Evolutionary conservation across 179 eudicot species (phyloP).

Genomic region (Beta corolliflora): DNA sequence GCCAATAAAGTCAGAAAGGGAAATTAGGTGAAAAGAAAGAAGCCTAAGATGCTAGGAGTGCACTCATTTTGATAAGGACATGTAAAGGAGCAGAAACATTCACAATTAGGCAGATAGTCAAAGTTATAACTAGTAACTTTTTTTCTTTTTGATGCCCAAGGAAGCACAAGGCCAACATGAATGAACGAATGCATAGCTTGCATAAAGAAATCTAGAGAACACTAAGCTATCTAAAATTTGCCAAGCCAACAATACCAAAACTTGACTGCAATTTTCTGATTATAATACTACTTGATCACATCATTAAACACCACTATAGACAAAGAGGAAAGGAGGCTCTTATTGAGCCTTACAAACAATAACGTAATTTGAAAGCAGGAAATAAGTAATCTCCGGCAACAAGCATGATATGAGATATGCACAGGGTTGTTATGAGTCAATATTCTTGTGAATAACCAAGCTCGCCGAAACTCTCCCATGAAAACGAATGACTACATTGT

Average conservation of each 20-base stretch:
- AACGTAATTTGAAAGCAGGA: neutral
- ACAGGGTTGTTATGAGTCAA: neutral
- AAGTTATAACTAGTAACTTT: neutral
- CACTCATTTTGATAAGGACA: neutral
- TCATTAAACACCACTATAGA: neutral
- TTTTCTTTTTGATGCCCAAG: neutral
- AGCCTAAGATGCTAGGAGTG: neutral
- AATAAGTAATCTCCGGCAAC: neutral
- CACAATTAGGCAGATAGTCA: neutral
- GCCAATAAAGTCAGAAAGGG: neutral
- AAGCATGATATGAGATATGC: neutral
- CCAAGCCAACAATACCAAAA: neutral
- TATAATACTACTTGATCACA: neutral
- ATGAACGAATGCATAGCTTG: neutral
- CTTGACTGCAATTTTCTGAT: too few species aligned
- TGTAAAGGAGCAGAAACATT: neutral
- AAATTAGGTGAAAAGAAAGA: neutral
- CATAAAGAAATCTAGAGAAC: neutral
- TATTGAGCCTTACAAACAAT: neutral
- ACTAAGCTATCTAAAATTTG: neutral
- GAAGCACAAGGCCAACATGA: neutral
- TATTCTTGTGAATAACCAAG: neutral
- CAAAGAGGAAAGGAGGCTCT: neutral
- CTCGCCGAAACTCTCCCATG: neutral
- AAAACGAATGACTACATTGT: neutral